Percentiles rank a stretch among this genome's conserved stretches.
Conservation (phyloP, 441 rosid species). For the Syzygium syzygioides region DNA sequence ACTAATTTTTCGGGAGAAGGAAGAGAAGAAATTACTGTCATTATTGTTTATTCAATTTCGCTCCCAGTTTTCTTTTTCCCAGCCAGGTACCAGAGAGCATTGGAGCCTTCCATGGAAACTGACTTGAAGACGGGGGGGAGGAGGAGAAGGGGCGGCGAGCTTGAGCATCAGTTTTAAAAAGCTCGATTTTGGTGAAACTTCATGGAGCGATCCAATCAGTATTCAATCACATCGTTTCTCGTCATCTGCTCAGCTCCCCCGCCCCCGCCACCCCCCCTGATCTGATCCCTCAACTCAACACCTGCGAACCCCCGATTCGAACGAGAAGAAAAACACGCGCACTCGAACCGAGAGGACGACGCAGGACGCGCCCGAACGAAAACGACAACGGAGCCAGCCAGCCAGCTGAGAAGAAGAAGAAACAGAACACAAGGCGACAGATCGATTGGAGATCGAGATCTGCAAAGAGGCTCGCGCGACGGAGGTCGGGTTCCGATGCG, state of each 20-base stretch:
- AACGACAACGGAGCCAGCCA: background rate
- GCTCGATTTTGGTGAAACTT: conserved; percentile 62
- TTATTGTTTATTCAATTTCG: too few species aligned
- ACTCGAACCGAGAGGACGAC: background rate
- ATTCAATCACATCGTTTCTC: conserved; percentile 11
- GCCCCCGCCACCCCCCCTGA: background rate
- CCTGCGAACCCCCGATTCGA: background rate
- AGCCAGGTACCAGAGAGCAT: too few species aligned
- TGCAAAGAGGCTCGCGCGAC: background rate
- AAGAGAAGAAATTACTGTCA: background rate
- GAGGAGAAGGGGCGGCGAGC: background rate
- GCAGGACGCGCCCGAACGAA: background rate
- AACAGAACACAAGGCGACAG: background rate
- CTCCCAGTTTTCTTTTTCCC: too few species aligned
- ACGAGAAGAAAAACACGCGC: too few species aligned
- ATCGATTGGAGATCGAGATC: background rate
- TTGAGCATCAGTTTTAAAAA: conserved; percentile 78
- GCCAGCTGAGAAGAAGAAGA: background rate
- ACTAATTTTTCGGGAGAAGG: fast-evolving
- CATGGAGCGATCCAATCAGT: conserved; percentile 30
- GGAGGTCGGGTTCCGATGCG: fast-evolving
- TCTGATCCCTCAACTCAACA: too few species aligned
- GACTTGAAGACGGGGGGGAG: too few species aligned
- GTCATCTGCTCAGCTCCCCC: conserved; percentile 43
- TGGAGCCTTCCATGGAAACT: too few species aligned